These are phyloP conservation scores for Leccinum incarnatum DNA, from an alignment of 768 basidiomycete genomes.

Conservation along the genomic window DNA sequence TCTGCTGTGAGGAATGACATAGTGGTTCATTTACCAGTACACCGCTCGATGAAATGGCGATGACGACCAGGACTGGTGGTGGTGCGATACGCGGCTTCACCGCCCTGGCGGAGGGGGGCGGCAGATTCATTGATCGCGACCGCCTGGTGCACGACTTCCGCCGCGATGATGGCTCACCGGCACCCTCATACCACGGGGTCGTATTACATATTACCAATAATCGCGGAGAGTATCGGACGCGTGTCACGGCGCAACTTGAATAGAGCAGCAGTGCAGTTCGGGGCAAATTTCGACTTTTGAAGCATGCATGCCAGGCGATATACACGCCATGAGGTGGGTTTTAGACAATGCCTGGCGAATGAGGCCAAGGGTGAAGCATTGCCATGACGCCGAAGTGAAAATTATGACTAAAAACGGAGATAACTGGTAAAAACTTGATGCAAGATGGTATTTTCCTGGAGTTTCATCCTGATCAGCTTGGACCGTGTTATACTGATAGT, in stretches of 20 bases:
- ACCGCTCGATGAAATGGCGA: conserved; percentile 23
- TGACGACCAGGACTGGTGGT: conserved; percentile 23
- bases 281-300: conserved; percentile 12
- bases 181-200: conserved; percentile 17
- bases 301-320: conserved; percentile 25
- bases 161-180: conserved; percentile 23
- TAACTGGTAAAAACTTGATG: conserved; percentile 7
- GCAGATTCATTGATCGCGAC: conserved; percentile 20
- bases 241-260: conserved; percentile 25
- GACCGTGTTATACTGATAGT: neutral
- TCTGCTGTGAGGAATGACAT: conserved; percentile 16
- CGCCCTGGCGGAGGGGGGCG: conserved; percentile 21
- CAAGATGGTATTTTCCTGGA: conserved; percentile 3
- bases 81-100: conserved; percentile 23
- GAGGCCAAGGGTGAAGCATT: conserved; percentile 21
- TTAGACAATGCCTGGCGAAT: conserved; percentile 15
- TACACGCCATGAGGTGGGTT: conserved; percentile 21
- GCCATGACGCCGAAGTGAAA: conserved; percentile 13
- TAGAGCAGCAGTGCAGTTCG: conserved; percentile 16
- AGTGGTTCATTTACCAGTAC: conserved; percentile 18
- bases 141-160: conserved; percentile 17
- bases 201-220: conserved; percentile 27
- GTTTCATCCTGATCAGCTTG: conserved; percentile 5
- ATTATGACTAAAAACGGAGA: conserved; percentile 5
- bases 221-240: conserved; percentile 21